phyloP scores from a whole-genome alignment of 176 grass and related monocot species.

The Microstegium vimineum region DNA sequence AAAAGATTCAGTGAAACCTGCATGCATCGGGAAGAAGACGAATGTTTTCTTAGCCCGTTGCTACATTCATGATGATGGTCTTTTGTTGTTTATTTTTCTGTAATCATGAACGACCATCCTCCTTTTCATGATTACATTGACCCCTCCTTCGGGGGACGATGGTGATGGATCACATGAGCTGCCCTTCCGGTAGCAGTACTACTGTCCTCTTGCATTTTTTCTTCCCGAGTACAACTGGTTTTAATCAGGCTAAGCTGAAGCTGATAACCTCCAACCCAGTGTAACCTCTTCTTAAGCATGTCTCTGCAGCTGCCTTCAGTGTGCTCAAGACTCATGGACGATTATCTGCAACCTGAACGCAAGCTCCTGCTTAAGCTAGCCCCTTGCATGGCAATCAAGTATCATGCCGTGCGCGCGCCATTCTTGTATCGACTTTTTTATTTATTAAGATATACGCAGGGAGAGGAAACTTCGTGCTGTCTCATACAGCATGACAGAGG shows the following conservation, averaged over 20 bases:
- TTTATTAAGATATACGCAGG: neutral
- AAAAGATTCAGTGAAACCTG: neutral
- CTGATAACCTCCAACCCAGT: neutral
- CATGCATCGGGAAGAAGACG: neutral
- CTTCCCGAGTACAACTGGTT: neutral
- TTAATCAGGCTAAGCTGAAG: neutral
- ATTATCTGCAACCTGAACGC: neutral
- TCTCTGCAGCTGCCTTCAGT: neutral
- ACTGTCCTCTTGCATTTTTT: neutral
- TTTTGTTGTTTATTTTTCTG: neutral
- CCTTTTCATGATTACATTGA: neutral
- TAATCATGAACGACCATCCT: neutral
- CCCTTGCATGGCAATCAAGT: neutral
- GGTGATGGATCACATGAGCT: neutral
- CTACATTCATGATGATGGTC: neutral
- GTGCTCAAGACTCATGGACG: neutral
- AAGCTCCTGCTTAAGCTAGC: neutral
- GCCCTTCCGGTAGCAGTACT: too few species aligned
- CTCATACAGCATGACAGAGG: neutral
- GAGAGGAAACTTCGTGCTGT: constrained; percentile 1
- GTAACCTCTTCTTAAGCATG: neutral
- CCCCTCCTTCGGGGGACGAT: neutral
- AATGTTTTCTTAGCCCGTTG: too few species aligned
- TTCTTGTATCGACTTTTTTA: neutral
- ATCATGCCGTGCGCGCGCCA: neutral